A percentile compares a stretch with the other conserved stretches of the same genome.
Evolutionary conservation across 2,329 filamentous ascomycete genomes (phyloP).

Genomic region (Aspergillus sclerotialis): DNA sequence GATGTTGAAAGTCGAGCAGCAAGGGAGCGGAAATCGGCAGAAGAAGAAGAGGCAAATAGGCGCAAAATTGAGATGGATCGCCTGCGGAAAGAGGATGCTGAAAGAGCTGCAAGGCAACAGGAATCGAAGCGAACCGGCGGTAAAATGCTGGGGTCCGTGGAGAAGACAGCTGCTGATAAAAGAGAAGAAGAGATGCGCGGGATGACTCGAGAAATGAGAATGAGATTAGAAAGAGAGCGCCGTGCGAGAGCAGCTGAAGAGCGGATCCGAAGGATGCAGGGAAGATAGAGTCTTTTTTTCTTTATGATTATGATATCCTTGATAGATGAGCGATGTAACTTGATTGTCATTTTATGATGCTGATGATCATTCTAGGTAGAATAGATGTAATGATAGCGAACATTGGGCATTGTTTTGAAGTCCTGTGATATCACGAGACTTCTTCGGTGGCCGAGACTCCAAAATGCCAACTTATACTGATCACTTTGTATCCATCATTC

Average conservation of each 20-base stretch:
- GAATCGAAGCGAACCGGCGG: slow-evolving; percentile 48
- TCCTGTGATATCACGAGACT: neutral
- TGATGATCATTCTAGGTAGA: too few relatives aligned
- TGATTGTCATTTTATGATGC: too few relatives aligned
- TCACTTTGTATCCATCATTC: neutral
- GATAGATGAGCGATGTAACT: too few relatives aligned
- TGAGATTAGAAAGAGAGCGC: slow-evolving; percentile 77
- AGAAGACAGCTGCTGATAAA: slow-evolving; percentile 71
- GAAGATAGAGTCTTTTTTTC: slow-evolving; percentile 10
- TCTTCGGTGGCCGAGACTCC: too few relatives aligned
- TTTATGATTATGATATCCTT: slow-evolving; percentile 1
- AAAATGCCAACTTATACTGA: neutral
- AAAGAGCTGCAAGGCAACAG: slow-evolving; percentile 32
- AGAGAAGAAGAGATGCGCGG: slow-evolving; percentile 79
- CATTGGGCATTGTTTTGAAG: too few relatives aligned
- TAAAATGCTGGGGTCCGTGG: slow-evolving; percentile 50
- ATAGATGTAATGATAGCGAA: too few relatives aligned
- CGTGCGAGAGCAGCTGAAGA: slow-evolving; percentile 89
- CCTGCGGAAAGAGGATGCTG: slow-evolving; percentile 56
- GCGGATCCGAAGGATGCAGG: slow-evolving; percentile 63
- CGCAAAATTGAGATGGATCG: slow-evolving; percentile 68
- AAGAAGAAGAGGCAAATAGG: slow-evolving; percentile 62
- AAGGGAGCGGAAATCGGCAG: slow-evolving; percentile 62
- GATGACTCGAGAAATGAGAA: slow-evolving; percentile 78
- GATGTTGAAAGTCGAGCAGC: slow-evolving; percentile 65